Evolutionary conservation across 768 basidiomycete species (phyloP), one percentile per base, ranked within the genome.

Genomic region (Suillus lakei): DNA sequence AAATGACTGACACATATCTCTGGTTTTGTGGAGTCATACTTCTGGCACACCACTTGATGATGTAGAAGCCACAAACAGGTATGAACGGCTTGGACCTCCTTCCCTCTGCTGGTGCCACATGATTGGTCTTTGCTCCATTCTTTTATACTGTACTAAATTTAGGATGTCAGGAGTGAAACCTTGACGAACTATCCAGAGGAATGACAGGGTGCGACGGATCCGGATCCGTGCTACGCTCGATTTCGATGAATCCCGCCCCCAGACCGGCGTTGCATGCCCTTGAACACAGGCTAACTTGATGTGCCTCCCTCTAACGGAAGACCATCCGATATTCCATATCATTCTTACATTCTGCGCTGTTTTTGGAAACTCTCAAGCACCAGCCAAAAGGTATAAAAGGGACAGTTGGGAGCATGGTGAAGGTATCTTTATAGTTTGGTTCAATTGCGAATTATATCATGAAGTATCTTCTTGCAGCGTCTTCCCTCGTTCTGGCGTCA

Each of bases 401-500:
- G 16, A 23, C 4, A 3, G 15, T 5, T 5, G 23, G 9, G 23
- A 10, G 36, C 15, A 38, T 26, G 36, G 15, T 36, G 36, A 38
- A 38, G 36, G 23, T 56, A 56, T 56, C 36, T 56, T 56, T 18
- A 38, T 16, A 56, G 1, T 23, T 26, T 23, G 3, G 36, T 16
- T 56, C 4, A 23, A 16, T 38, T 26, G 4, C 15, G 2, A 1
- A 4, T 23, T 56, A 23, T 28, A 67, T 23, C 46, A 79, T 76
- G 67, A 74, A 68, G 64, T 64, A 72, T 44, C 50, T 70, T 43
- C 63, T 72, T 58, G 62, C 48, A 50, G 26, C 73, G 36, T 65
- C 76, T 26, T 71, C 75, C 41, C 66, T 77, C 51, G 74, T 74
- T 32, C 67, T 81, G 46, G 48, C 76, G 23, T 76, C 78, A 3